These are phyloP conservation scores for Platismatia glauca DNA, from an alignment of 495 filamentous ascomycete genomes.

Conservation along the genomic window DNA sequence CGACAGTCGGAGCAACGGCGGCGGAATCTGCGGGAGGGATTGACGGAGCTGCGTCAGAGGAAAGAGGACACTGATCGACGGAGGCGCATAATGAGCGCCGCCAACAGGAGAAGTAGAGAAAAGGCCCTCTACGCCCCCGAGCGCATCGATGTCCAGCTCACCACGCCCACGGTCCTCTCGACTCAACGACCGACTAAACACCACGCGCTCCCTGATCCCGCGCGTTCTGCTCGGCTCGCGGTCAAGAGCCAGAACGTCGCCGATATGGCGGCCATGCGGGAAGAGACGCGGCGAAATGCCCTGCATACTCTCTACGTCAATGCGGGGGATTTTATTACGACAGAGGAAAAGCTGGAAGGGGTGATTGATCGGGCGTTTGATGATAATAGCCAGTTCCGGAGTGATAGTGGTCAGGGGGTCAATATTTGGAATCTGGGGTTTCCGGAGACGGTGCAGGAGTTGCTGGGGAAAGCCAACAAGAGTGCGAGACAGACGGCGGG, in stretches of 20 bases:
- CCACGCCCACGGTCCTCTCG: conserved; percentile 40
- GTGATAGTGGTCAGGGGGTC: conserved; percentile 34
- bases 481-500: conserved; percentile 24
- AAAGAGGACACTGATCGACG: conserved; percentile 39
- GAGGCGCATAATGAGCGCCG: conserved; percentile 30
- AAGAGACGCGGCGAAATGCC: conserved; percentile 35
- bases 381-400: conserved; percentile 41
- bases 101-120: conserved; percentile 34
- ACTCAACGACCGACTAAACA: conserved; percentile 34
- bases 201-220: conserved; percentile 38
- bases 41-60: conserved; percentile 48
- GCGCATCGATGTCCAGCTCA: conserved; percentile 54
- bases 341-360: conserved; percentile 49
- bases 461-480: conserved; percentile 30
- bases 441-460: conserved; percentile 44
- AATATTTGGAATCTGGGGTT: conserved; percentile 52
- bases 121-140: conserved; percentile 40
- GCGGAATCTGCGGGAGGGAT: conserved; percentile 54
- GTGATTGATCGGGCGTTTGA: conserved; percentile 55
- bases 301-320: conserved; percentile 58
- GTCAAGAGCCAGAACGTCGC: conserved; percentile 35
- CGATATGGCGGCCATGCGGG: conserved; percentile 32
- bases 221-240: conserved; percentile 38
- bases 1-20: conserved; percentile 51
- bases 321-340: conserved; percentile 56